These are phyloP conservation scores for Combretum micranthum DNA, from an alignment of 345 rosid genomes.

Conservation along the genomic window DNA sequence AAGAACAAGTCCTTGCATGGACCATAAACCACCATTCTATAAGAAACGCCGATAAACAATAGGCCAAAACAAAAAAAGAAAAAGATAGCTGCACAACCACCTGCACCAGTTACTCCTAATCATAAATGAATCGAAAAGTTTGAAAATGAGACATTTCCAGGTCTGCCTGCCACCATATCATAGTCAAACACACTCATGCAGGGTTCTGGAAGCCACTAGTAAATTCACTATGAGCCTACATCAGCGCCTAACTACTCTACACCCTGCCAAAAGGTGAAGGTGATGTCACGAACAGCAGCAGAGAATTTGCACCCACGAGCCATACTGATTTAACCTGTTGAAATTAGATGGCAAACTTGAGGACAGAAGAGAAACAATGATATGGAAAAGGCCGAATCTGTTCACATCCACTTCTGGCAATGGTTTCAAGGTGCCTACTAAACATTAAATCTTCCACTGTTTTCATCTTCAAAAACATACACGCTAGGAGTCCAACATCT, in stretches of 20 bases:
- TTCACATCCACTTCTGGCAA: slow-evolving; percentile 16
- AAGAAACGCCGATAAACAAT: slow-evolving; percentile 2
- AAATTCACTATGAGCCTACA: slow-evolving; percentile 22
- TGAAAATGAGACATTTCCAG: slow-evolving; percentile 9
- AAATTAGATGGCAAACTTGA: slow-evolving; percentile 6
- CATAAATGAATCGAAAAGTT: not conserved
- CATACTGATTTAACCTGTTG: slow-evolving; percentile 16
- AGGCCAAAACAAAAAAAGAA: not conserved
- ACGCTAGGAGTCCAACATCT: slow-evolving; percentile 68
- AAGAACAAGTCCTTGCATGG: no score
- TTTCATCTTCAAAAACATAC: slow-evolving; percentile 16
- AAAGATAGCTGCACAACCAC: slow-evolving; percentile 1
- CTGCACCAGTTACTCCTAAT: not conserved
- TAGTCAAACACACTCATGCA: not conserved
- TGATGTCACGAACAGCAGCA: slow-evolving; percentile 16
- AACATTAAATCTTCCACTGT: slow-evolving; percentile 11
- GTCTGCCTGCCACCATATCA: slow-evolving; percentile 5
- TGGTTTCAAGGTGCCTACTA: slow-evolving; percentile 12
- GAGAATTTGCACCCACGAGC: slow-evolving; percentile 8
- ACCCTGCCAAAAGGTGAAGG: slow-evolving; percentile 19
- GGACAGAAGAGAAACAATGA: slow-evolving; percentile 13
- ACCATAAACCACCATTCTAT: not conserved
- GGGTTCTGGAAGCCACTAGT: no score
- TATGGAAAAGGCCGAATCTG: slow-evolving; percentile 18
- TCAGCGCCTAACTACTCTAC: slow-evolving; percentile 48